Percentiles rank a stretch among this genome's conserved stretches.
phyloP scores from a whole-genome alignment of 805 yeast species.

The Ogataea polymorpha region DNA sequence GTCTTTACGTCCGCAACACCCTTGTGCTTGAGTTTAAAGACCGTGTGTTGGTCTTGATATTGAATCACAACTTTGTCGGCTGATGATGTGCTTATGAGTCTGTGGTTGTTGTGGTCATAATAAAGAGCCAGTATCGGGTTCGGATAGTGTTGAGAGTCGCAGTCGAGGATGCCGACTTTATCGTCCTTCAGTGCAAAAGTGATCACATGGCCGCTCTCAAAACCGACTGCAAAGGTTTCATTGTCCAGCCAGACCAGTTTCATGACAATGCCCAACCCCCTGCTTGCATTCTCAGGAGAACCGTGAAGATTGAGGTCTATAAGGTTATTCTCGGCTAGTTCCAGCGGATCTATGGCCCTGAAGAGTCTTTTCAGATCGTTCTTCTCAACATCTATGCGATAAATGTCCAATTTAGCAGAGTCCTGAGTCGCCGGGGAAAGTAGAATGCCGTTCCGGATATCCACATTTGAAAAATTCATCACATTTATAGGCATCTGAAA shows the following conservation, averaged over 20 bases:
- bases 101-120: constrained; percentile 24
- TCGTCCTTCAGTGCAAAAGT: constrained; percentile 26
- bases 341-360: constrained; percentile 32
- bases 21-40: constrained; percentile 32
- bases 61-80: constrained; percentile 39
- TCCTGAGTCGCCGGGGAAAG: constrained; percentile 63
- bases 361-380: constrained; percentile 30
- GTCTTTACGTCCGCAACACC: constrained; percentile 34
- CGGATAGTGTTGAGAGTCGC: constrained; percentile 42
- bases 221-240: constrained; percentile 50
- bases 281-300: constrained; percentile 12
- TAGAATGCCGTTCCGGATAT: constrained; percentile 30
- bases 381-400: constrained; percentile 32
- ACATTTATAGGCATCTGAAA: constrained; percentile 67
- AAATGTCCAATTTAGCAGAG: constrained; percentile 65
- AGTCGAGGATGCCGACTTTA: constrained; percentile 16
- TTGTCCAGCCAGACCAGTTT: constrained; percentile 40
- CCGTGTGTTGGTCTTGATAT: constrained; percentile 3
- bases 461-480: constrained; percentile 69
- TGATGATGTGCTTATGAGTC: constrained; percentile 46
- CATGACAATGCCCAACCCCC: constrained; percentile 68
- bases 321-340: constrained; percentile 23
- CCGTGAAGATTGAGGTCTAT: constrained; percentile 23
- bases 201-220: constrained; percentile 67
- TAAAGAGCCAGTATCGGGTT: constrained; percentile 51